A percentile compares a stretch with the other conserved stretches of the same genome.
phyloP scores from a whole-genome alignment of 2,329 filamentous ascomycete species.

The Capronia coronata region DNA sequence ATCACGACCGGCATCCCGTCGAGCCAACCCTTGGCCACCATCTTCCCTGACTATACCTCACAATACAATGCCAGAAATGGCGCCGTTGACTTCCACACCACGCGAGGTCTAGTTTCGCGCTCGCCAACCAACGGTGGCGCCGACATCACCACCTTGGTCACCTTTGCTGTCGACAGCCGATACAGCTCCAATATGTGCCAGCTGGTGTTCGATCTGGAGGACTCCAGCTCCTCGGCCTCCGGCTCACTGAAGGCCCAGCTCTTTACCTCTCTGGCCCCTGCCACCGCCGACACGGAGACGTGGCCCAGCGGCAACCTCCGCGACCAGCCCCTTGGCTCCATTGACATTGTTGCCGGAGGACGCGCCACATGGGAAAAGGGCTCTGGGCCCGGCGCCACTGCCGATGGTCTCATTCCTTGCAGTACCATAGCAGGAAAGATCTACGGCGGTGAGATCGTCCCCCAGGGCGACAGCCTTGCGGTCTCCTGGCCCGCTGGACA shows the following conservation, averaged over 20 bases:
- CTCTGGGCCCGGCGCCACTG: slow-evolving; percentile 14
- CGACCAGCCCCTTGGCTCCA: slow-evolving; percentile 22
- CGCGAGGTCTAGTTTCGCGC: slow-evolving; percentile 48
- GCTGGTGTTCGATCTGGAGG: slow-evolving; percentile 23
- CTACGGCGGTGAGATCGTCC: slow-evolving; percentile 19
- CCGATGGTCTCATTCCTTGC: slow-evolving; percentile 19
- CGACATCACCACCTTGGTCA: slow-evolving; percentile 28
- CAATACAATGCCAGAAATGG: slow-evolving; percentile 32
- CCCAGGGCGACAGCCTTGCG: neutral
- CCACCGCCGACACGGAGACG: slow-evolving; percentile 15
- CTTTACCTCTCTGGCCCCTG: slow-evolving; percentile 25
- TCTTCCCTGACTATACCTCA: slow-evolving; percentile 18
- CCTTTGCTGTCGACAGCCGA: slow-evolving; percentile 22
- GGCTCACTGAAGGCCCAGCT: slow-evolving; percentile 23
- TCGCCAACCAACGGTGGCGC: slow-evolving; percentile 38
- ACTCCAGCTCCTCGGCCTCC: slow-evolving; percentile 9
- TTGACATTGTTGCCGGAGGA: slow-evolving; percentile 14
- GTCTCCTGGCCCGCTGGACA: neutral
- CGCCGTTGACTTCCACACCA: slow-evolving; percentile 30
- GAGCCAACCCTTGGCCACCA: slow-evolving; percentile 9
- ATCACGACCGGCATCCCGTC: neutral
- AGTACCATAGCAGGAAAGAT: slow-evolving; percentile 10
- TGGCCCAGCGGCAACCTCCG: slow-evolving; percentile 28
- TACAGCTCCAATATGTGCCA: slow-evolving; percentile 22
- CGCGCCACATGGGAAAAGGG: slow-evolving; percentile 19